These are phyloP conservation scores for Gnomoniopsis sp. DNA, from an alignment of 2,329 filamentous ascomycete genomes.

Conservation along the genomic window DNA sequence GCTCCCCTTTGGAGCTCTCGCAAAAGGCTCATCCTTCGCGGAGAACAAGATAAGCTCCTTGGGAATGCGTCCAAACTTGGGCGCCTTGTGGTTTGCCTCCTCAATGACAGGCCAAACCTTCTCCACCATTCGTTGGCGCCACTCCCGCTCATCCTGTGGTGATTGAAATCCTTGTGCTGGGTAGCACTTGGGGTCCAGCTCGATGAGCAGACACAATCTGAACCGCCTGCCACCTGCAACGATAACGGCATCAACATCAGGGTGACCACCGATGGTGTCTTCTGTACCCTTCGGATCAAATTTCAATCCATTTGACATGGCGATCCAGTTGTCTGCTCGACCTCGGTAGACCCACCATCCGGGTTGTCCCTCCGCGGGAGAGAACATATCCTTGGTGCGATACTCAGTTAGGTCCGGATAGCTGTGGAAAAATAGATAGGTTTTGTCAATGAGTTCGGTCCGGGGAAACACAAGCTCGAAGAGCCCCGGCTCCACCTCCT, in stretches of 20 bases:
- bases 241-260: slow-evolving; percentile 5
- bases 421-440: slow-evolving; percentile 23
- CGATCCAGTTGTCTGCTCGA: slow-evolving; percentile 30
- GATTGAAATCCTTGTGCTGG: neutral
- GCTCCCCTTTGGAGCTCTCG: slow-evolving; percentile 11
- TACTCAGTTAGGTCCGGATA: slow-evolving; percentile 30
- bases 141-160: neutral
- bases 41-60: slow-evolving; percentile 16
- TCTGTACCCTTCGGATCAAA: slow-evolving; percentile 29
- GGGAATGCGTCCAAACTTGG: slow-evolving; percentile 14
- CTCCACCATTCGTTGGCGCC: neutral
- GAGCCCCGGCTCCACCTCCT: slow-evolving; percentile 26
- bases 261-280: slow-evolving; percentile 12
- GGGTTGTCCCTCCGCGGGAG: slow-evolving; percentile 23
- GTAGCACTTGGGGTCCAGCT: slow-evolving; percentile 9
- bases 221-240: slow-evolving; percentile 14
- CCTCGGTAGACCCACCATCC: slow-evolving; percentile 23
- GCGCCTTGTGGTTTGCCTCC: slow-evolving; percentile 12
- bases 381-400: slow-evolving; percentile 32
- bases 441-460: slow-evolving; percentile 22
- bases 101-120: slow-evolving; percentile 13
- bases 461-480: slow-evolving; percentile 28
- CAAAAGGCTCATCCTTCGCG: slow-evolving; percentile 9
- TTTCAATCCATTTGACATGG: slow-evolving; percentile 31
- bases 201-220: slow-evolving; percentile 10